Percentiles rank a stretch among this genome's conserved stretches.
These are phyloP conservation scores for Neoscytalidium dimidiatum DNA, from an alignment of 2,329 filamentous ascomycete genomes.

Conservation along the genomic window DNA sequence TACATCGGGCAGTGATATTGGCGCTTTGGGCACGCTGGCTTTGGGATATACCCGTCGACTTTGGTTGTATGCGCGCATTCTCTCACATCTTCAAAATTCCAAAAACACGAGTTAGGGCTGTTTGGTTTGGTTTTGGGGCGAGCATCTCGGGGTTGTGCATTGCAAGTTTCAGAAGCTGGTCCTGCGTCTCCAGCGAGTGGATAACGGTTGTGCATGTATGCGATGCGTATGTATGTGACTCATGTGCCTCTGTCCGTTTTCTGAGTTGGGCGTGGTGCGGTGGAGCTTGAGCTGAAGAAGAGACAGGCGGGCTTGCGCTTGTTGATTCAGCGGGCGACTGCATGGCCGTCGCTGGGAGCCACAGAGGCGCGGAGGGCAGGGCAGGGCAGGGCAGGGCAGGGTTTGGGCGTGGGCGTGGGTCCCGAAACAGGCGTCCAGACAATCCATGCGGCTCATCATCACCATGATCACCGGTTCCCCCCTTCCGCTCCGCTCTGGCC, in stretches of 20 bases:
- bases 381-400: too few species aligned
- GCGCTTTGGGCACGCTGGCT: constrained; percentile 11
- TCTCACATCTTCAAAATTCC: neutral
- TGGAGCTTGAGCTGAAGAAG: neutral
- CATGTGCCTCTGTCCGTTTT: neutral
- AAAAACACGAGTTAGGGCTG: constrained; percentile 8
- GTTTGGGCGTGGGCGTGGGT: neutral
- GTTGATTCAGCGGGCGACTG: neutral
- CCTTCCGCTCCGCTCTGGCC: neutral
- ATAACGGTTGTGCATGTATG: neutral
- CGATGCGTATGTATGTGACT: neutral
- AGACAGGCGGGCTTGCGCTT: neutral
- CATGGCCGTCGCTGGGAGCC: neutral
- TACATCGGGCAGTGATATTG: constrained; percentile 18
- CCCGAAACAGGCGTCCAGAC: constrained; percentile 1
- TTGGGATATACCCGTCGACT: constrained; percentile 4
- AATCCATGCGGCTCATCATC: constrained; percentile 17
- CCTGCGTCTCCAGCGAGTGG: neutral
- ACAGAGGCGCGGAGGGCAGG: neutral
- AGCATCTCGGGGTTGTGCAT: too few species aligned
- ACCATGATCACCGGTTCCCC: neutral
- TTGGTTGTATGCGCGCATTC: neutral
- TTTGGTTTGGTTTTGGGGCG: neutral
- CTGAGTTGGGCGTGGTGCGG: neutral
- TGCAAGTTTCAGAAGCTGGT: neutral